Percentiles rank a stretch among this genome's conserved stretches.
These are phyloP conservation scores for Russula earlei DNA, from an alignment of 768 basidiomycete species.

Conservation along the genomic window DNA sequence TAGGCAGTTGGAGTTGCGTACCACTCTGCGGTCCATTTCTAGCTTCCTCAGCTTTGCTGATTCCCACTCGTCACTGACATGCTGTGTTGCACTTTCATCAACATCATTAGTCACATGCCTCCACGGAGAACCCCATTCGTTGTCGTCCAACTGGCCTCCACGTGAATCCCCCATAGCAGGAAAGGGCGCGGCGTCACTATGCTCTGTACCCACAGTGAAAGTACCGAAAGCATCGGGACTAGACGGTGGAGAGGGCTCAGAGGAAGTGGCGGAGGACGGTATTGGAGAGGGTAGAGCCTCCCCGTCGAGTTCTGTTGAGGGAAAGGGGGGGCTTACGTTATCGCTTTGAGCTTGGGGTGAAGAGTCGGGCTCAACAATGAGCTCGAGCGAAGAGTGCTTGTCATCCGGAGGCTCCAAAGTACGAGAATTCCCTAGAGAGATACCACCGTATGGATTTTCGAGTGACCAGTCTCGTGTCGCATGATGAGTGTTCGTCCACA, in stretches of 20 bases:
- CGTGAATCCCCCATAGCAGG: slow-evolving; percentile 23
- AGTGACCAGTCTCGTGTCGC: slow-evolving; percentile 23
- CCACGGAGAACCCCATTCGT: slow-evolving; percentile 29
- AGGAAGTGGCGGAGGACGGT: neutral
- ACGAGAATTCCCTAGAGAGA: slow-evolving; percentile 21
- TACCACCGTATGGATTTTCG: slow-evolving; percentile 35
- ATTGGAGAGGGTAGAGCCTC: neutral
- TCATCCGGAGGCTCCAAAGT: neutral
- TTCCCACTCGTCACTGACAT: slow-evolving; percentile 58
- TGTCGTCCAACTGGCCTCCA: slow-evolving; percentile 17
- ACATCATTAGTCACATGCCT: slow-evolving; percentile 3
- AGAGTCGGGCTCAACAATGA: neutral
- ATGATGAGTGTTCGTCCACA: slow-evolving; percentile 32
- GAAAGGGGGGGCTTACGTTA: neutral
- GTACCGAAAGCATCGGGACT: slow-evolving; percentile 51
- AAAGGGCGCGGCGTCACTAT: slow-evolving; percentile 30
- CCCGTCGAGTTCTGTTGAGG: neutral
- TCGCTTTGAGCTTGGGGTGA: neutral
- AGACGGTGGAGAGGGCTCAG: slow-evolving; percentile 17
- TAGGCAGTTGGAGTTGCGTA: slow-evolving; percentile 30
- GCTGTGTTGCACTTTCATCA: slow-evolving; percentile 19
- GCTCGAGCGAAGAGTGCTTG: neutral
- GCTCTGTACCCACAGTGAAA: slow-evolving; percentile 43
- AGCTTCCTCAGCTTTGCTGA: slow-evolving; percentile 45
- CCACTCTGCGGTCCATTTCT: slow-evolving; percentile 52